These are phyloP conservation scores for Fusarium pilosicola DNA, from an alignment of 2,329 filamentous ascomycete genomes.

Conservation along the genomic window DNA sequence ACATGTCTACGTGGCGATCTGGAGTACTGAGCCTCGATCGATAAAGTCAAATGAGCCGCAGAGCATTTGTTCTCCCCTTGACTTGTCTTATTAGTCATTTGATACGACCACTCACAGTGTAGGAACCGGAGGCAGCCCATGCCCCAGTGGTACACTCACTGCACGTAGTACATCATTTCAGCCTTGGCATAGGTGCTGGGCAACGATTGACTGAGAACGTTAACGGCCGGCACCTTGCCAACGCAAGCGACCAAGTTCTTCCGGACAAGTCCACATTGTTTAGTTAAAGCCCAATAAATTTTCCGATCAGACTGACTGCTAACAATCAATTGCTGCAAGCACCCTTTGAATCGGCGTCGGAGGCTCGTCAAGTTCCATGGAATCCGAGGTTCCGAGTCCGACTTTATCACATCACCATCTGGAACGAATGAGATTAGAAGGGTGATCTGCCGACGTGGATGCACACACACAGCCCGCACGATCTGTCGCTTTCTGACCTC, in stretches of 20 bases:
- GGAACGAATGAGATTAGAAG: conserved; percentile 31
- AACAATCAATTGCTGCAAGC: conserved; percentile 3
- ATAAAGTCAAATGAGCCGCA: neutral
- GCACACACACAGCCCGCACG: conserved; percentile 4
- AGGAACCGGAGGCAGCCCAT: conserved; percentile 31
- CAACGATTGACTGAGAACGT: conserved; percentile 26
- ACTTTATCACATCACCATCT: neutral
- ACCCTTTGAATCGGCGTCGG: conserved; percentile 9
- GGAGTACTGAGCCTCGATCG: conserved; percentile 12
- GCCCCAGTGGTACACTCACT: neutral
- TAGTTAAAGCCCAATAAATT: conserved; percentile 1
- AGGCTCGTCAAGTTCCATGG: conserved; percentile 11
- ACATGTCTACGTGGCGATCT: conserved; percentile 7
- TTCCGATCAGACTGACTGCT: neutral
- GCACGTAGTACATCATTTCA: conserved; percentile 17
- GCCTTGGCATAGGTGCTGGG: conserved; percentile 35
- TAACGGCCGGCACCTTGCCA: conserved; percentile 36
- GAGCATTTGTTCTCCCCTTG: neutral
- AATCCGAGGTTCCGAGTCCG: conserved; percentile 16
- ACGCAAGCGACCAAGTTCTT: conserved; percentile 33
- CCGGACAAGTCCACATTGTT: conserved; percentile 25
- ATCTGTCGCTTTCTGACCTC: conserved; percentile 15
- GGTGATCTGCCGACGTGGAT: conserved; percentile 31
- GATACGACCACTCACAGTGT: conserved; percentile 5
- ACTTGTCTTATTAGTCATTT: conserved; percentile 9